A percentile compares a stretch with the other conserved stretches of the same genome.
Conservation (phyloP, 495 filamentous ascomycete species). For the Xylaria venustula region DNA sequence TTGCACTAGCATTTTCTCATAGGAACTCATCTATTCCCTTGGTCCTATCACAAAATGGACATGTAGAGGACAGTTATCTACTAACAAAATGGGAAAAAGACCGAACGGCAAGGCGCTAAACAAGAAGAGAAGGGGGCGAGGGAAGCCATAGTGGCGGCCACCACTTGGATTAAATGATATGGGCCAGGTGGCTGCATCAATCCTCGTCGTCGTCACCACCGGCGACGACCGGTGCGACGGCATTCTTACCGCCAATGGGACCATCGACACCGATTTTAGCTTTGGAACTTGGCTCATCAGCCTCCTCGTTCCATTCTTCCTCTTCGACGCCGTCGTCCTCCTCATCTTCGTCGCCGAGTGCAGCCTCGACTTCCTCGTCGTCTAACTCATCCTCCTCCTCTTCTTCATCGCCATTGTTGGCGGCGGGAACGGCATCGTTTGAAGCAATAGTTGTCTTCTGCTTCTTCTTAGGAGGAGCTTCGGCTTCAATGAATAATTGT, state of each 20-base stretch:
- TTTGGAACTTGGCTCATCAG: constrained; percentile 32
- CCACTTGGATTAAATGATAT: background rate
- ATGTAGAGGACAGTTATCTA: background rate
- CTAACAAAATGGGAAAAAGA: background rate
- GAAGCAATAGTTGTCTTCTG: constrained; percentile 37
- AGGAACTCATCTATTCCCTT: background rate
- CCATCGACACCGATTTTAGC: constrained; percentile 21
- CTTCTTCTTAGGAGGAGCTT: constrained; percentile 51
- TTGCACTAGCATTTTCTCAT: background rate
- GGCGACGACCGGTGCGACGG: constrained; percentile 28
- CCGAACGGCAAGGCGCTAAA: background rate
- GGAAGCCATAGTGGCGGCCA: background rate
- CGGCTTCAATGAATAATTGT: constrained; percentile 14
- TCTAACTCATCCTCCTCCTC: constrained; percentile 34
- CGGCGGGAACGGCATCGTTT: constrained; percentile 25
- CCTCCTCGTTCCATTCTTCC: constrained; percentile 30
- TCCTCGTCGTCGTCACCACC: constrained; percentile 37
- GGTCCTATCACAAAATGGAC: background rate
- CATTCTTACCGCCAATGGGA: constrained; percentile 35
- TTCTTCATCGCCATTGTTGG: constrained; percentile 30
- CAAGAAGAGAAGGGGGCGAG: background rate
- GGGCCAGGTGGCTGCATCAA: constrained; percentile 13
- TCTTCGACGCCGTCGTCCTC: constrained; percentile 35
- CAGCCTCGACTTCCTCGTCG: constrained; percentile 36
- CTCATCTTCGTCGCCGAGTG: constrained; percentile 34